Percentiles rank a stretch among this genome's conserved stretches.
Conservation (phyloP, 1,139 yeast species). For the Sugiyamaella paludigena region DNA sequence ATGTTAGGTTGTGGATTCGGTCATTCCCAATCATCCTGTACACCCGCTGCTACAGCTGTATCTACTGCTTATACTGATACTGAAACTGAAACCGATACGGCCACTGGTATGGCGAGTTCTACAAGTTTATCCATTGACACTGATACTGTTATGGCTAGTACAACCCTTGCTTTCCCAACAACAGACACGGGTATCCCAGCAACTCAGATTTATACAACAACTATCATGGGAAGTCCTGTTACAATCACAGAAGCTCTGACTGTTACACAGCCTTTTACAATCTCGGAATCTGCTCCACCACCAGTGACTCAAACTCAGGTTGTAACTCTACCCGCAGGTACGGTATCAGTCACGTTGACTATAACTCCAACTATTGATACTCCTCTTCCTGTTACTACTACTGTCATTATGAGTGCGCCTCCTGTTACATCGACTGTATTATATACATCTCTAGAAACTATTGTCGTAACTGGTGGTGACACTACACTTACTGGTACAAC, state of each 20-base stretch:
- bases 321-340: slow-evolving; percentile 10
- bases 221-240: neutral
- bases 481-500: slow-evolving; percentile 19
- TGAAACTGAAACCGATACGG: slow-evolving; percentile 6
- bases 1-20: slow-evolving; percentile 19
- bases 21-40: slow-evolving; percentile 8
- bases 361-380: slow-evolving; percentile 12
- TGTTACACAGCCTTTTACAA: slow-evolving; percentile 6
- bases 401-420: slow-evolving; percentile 15
- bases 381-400: slow-evolving; percentile 16
- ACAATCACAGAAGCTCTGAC: neutral
- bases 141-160: slow-evolving; percentile 10
- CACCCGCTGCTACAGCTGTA: slow-evolving; percentile 8
- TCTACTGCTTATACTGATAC: slow-evolving; percentile 1
- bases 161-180: slow-evolving; percentile 3
- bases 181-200: neutral
- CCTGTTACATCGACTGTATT: slow-evolving; percentile 12
- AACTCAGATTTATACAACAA: neutral
- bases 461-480: slow-evolving; percentile 12
- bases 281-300: slow-evolving; percentile 11
- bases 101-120: neutral
- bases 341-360: slow-evolving; percentile 8
- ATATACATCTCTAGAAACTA: slow-evolving; percentile 10
- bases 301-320: slow-evolving; percentile 8
- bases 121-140: slow-evolving; percentile 2